phyloP scores from a whole-genome alignment of 1,284 basidiomycete species.

The Cryptococcus floricola region DNA sequence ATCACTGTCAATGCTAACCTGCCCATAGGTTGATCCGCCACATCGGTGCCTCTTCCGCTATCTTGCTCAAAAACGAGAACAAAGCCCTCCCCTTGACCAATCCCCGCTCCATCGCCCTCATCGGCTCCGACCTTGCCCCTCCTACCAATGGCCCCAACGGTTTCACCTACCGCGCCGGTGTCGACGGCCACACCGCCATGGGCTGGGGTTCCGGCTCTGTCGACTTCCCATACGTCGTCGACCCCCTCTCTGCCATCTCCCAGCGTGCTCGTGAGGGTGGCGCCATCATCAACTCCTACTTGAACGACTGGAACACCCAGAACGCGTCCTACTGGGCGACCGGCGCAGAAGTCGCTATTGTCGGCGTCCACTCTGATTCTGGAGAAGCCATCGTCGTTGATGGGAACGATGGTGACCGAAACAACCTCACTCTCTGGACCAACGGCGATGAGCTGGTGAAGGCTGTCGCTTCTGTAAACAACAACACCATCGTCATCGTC shows the following conservation, averaged over 20 bases:
- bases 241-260: slow-evolving; percentile 67
- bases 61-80: slow-evolving; percentile 67
- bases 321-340: slow-evolving; percentile 56
- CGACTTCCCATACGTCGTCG: slow-evolving; percentile 54
- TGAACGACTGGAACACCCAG: slow-evolving; percentile 63
- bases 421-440: slow-evolving; percentile 76
- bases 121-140: slow-evolving; percentile 68
- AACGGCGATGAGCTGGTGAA: slow-evolving; percentile 58
- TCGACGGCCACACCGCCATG: slow-evolving; percentile 64
- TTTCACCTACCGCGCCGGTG: slow-evolving; percentile 58
- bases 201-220: slow-evolving; percentile 71
- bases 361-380: slow-evolving; percentile 64
- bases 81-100: slow-evolving; percentile 57
- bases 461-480: slow-evolving; percentile 48
- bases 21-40: slow-evolving; percentile 60
- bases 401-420: slow-evolving; percentile 58
- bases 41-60: slow-evolving; percentile 68
- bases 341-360: slow-evolving; percentile 61
- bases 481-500: slow-evolving; percentile 76
- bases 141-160: slow-evolving; percentile 66
- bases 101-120: slow-evolving; percentile 54
- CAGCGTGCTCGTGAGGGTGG: slow-evolving; percentile 55
- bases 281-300: slow-evolving; percentile 52
- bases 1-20: background rate
- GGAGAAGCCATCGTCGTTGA: slow-evolving; percentile 63